Base-by-base conservation (phyloP, 2,329 filamentous ascomycete genomes). In the Immersiporthe knoxdaviesiana region DNA sequence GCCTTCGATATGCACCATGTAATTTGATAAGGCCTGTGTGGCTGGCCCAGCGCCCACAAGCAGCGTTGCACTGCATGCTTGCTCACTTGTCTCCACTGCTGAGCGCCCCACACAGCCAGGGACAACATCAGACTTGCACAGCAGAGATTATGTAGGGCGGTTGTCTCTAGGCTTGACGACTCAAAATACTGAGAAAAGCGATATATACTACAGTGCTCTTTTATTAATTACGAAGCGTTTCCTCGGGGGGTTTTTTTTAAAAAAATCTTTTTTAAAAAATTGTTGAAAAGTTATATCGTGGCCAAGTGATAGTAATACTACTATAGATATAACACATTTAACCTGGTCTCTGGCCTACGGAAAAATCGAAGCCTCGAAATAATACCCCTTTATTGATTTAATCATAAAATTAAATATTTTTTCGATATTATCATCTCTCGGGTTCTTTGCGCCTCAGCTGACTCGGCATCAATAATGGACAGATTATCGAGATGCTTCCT, bases 401-500 rank as follows among this genome's bases (percentile, higher is more conserved):
- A 11, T 44, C 37, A n/a, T 27, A 10, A 39, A 8, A 44, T 56
- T 30, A 56, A 27, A 30, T 56, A n/a, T 30, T 27, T 27, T 2
- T 56, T 59, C 32, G 8, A n/a, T 37, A 59, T 5, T 6, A 58
- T 3, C 8, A 54, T 18, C 7, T 64, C 27, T 18, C 30, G 11
- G 16, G 62, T 32, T 7, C 8, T 64, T 18, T 54, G 27, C 32
- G 44, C 47, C 27, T 54, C 62, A 16, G 47, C 14, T 11, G 62
- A 64, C 21, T 54, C 44, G 3, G 62, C 24, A 27, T 64, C 62
- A 30, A 64, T 54, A 3, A 35, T 12, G 11, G 30, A 50, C 24
- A 52, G 63, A 14, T 66, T 60, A 21, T 63, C 18, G 30, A 69
- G 50, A 18, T 66, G 68, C 37, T 37, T 69, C 58, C 16, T 16